These are phyloP conservation scores for Eimeria sp. DNA, from an alignment of 169 alveolate species.

Conservation along the genomic window DNA sequence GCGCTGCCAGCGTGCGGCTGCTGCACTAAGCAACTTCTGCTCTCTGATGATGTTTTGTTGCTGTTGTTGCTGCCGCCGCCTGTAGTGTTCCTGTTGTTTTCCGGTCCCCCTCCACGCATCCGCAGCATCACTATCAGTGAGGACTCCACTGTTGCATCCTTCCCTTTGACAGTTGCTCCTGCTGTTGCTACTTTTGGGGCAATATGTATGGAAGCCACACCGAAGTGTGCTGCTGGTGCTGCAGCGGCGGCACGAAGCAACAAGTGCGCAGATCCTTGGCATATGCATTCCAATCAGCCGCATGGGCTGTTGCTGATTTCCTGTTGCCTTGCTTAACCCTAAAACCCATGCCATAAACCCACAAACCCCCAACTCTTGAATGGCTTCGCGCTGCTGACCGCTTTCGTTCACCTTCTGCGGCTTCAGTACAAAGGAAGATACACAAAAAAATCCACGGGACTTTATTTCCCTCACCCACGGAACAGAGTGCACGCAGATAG, in stretches of 20 bases:
- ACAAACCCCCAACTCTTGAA: background rate
- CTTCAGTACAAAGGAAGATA: background rate
- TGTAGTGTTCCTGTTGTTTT: background rate
- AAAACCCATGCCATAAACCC: background rate
- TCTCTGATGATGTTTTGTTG: background rate
- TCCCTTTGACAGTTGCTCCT: background rate
- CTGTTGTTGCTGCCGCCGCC: background rate
- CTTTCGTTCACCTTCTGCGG: background rate
- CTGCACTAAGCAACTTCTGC: constrained; percentile 27
- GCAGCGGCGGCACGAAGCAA: constrained; percentile 48
- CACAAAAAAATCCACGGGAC: background rate
- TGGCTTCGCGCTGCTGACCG: background rate
- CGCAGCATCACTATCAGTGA: background rate
- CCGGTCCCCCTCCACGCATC: constrained; percentile 26
- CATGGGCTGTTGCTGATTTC: background rate
- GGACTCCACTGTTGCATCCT: background rate
- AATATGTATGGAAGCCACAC: background rate
- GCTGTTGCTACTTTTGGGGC: background rate
- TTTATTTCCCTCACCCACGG: background rate
- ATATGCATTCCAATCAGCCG: constrained; percentile 5
- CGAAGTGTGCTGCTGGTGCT: constrained; percentile 19
- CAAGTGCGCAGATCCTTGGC: background rate
- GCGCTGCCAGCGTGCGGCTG: constrained; percentile 15
- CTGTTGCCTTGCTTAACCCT: background rate
- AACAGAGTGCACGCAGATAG: background rate